phyloP scores from a whole-genome alignment of 345 rosid genomes.

The Chamaenerion angustifolium region DNA sequence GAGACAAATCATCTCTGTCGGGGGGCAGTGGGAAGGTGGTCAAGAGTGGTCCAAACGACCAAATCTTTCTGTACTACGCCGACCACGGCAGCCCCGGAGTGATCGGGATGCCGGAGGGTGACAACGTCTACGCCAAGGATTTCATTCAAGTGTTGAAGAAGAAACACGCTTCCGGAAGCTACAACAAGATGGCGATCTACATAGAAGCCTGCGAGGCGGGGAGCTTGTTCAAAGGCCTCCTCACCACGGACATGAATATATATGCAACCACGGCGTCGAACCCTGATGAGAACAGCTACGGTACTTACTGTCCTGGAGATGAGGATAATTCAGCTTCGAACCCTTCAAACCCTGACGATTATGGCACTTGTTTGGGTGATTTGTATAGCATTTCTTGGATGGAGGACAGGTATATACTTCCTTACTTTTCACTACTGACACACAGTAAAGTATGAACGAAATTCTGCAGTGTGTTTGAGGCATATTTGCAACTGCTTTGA shows the following conservation, averaged over 20 bases:
- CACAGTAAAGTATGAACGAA: too few relatives aligned
- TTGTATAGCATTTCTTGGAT: constrained; percentile 63
- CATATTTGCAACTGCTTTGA: too few relatives aligned
- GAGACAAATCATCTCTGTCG: constrained; percentile 30
- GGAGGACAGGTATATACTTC: constrained; percentile 47
- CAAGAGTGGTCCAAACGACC: constrained; percentile 42
- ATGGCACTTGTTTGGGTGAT: constrained; percentile 48
- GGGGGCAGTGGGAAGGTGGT: constrained; percentile 70
- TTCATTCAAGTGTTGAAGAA: constrained; percentile 31
- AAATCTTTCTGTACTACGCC: constrained; percentile 40
- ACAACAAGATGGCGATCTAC: constrained; percentile 48
- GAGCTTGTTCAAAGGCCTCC: constrained; percentile 49
- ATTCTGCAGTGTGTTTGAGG: too few relatives aligned
- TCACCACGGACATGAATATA: constrained; percentile 24
- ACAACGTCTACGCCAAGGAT: constrained; percentile 22
- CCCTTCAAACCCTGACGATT: constrained; percentile 8
- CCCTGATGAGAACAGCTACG: constrained; percentile 40
- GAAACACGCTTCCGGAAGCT: constrained; percentile 23
- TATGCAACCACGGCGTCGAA: constrained; percentile 50
- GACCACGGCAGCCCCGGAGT: constrained; percentile 52
- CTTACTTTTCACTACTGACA: too few relatives aligned
- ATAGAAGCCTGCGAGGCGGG: constrained; percentile 64
- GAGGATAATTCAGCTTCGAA: not conserved
- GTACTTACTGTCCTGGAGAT: constrained; percentile 23
- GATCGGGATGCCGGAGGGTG: constrained; percentile 27